phyloP scores from a whole-genome alignment of 371 early-diverging fungal species.

The Rhizopus arrhizus region DNA sequence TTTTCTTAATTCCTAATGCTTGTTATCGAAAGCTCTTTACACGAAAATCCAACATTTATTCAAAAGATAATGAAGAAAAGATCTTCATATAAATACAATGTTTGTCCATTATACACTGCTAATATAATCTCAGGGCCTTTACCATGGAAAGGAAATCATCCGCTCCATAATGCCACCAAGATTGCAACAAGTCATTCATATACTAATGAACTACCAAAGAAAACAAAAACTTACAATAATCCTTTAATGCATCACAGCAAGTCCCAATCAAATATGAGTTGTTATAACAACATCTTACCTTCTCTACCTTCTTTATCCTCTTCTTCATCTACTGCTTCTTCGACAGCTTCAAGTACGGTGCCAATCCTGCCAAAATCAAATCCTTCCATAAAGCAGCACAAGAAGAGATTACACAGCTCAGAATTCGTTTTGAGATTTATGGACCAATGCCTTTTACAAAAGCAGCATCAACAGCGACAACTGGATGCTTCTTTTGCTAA shows the following conservation, averaged over 20 bases:
- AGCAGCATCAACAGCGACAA: conserved; percentile 3
- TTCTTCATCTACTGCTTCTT: conserved; percentile 11
- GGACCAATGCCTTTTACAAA: conserved; percentile 23
- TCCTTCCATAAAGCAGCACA: conserved; percentile 1
- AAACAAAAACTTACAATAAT: conserved; percentile 26
- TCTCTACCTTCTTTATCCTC: conserved; percentile 9
- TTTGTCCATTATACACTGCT: conserved; percentile 24
- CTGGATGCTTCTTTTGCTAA: too few relatives aligned
- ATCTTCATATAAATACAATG: conserved; percentile 19
- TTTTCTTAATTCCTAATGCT: conserved; percentile 1
- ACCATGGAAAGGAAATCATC: conserved; percentile 11
- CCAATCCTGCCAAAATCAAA: background rate
- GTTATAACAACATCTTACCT: background rate
- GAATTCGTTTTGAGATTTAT: conserved; percentile 27
- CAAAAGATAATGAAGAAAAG: conserved; percentile 27
- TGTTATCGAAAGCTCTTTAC: conserved; percentile 7
- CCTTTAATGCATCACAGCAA: conserved; percentile 8
- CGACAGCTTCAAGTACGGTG: conserved; percentile 3
- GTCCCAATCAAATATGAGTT: background rate
- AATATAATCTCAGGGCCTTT: conserved; percentile 19
- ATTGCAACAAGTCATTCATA: conserved; percentile 5
- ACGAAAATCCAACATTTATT: conserved; percentile 27
- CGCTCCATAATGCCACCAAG: conserved; percentile 6
- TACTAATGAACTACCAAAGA: background rate
- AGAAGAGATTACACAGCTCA: conserved; percentile 22